phyloP scores from a whole-genome alignment of 108 stramenopile species.

The Skeletonema tropicum region DNA sequence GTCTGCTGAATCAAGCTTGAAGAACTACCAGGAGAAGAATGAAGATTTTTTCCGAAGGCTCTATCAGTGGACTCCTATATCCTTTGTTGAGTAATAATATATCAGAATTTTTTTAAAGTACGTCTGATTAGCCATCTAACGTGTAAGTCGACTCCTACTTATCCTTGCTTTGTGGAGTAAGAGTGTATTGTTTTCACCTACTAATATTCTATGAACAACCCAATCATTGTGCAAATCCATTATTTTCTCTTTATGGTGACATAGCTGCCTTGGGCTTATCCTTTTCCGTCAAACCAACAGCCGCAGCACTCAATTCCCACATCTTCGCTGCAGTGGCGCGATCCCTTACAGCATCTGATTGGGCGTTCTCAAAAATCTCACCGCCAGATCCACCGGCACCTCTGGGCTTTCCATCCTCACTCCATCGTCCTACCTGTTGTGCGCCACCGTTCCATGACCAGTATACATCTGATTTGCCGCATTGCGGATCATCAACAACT shows the following conservation, averaged over 20 bases:
- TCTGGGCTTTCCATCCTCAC: conserved; percentile 75
- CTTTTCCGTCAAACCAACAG: conserved; percentile 74
- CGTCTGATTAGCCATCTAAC: too few species aligned
- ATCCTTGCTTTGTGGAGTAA: not conserved
- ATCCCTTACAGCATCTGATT: conserved; percentile 88
- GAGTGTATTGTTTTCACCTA: not conserved
- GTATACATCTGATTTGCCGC: conserved; percentile 91
- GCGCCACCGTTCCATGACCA: conserved; percentile 98
- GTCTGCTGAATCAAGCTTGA: conserved; percentile 2
- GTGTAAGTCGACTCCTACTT: conserved; percentile 2
- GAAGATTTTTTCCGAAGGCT: conserved; percentile 1
- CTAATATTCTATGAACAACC: not conserved
- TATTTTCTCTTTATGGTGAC: conserved; percentile 11
- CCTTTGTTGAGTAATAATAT: not conserved
- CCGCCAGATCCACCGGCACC: conserved; percentile 96
- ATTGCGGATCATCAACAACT: conserved; percentile 84
- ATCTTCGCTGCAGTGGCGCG: conserved; percentile 75
- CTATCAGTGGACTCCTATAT: not conserved
- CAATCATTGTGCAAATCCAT: not conserved
- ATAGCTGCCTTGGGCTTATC: conserved; percentile 72
- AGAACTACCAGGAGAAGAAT: conserved; percentile 4
- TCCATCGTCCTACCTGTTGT: conserved; percentile 85
- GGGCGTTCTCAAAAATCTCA: conserved; percentile 91
- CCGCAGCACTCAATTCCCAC: conserved; percentile 88
- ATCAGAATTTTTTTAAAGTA: too few species aligned